Percentiles rank a stretch among this genome's conserved stretches.
Evolutionary conservation across 108 stramenopile species (phyloP).

Genomic region (Nannochloropsis granulata): DNA sequence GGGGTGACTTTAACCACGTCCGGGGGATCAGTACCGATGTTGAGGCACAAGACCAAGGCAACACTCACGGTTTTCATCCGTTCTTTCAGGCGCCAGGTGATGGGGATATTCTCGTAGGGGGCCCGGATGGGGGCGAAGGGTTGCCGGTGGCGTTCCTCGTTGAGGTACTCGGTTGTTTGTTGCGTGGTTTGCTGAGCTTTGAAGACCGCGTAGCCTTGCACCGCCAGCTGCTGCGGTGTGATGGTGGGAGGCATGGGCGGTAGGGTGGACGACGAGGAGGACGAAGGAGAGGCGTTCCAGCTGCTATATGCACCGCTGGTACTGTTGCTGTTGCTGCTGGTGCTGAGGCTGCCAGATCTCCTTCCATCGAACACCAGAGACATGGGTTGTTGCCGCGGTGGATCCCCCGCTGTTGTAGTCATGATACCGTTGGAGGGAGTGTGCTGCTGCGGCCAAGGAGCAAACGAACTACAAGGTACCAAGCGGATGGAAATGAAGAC

Average conservation of each 20-base stretch:
- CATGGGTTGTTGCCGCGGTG: too few relatives aligned
- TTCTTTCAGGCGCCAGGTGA: constrained; percentile 69
- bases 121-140: not conserved
- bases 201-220: not conserved
- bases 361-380: too few relatives aligned
- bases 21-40: constrained; percentile 89
- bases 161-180: not conserved
- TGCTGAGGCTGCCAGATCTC: not conserved
- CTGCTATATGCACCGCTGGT: not conserved
- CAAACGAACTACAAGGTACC: too few relatives aligned
- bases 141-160: not conserved
- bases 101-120: not conserved
- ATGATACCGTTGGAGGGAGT: too few relatives aligned
- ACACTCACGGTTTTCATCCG: constrained; percentile 83
- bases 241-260: not conserved
- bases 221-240: not conserved
- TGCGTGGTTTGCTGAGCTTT: not conserved
- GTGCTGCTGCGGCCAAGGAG: too few relatives aligned
- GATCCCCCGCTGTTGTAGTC: too few relatives aligned
- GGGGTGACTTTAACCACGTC: constrained; percentile 72
- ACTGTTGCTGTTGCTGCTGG: not conserved
- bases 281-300: not conserved
- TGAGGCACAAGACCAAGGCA: constrained; percentile 79
- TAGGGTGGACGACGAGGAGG: not conserved
- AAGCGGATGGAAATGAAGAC: too few relatives aligned